phyloP scores from a whole-genome alignment of 768 basidiomycete species.

The Austroboletus festivus region DNA sequence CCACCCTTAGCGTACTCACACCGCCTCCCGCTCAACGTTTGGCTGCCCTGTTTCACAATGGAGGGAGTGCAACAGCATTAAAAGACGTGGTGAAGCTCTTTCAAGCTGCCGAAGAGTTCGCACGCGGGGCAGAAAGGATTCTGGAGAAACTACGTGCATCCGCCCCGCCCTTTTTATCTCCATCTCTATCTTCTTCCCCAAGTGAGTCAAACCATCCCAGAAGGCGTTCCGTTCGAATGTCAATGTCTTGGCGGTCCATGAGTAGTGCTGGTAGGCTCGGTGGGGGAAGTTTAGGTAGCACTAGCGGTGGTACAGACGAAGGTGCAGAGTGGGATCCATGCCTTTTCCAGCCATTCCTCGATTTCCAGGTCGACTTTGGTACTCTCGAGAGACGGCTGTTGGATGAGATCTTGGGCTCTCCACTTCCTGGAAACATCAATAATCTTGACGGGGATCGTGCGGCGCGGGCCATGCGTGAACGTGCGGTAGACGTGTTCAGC shows the following conservation, averaged over 20 bases:
- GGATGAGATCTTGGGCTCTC: constrained; percentile 51
- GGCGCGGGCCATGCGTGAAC: constrained; percentile 70
- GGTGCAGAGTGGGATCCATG: constrained; percentile 80
- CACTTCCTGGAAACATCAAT: constrained; percentile 32
- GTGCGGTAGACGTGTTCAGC: constrained; percentile 69
- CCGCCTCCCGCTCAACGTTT: constrained; percentile 84
- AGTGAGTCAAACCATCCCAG: constrained; percentile 36
- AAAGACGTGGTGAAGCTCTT: constrained; percentile 68
- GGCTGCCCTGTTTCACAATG: constrained; percentile 59
- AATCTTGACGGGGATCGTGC: constrained; percentile 37
- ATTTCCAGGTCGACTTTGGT: constrained; percentile 84
- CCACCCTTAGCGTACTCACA: constrained; percentile 72
- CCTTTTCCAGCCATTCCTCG: constrained; percentile 91
- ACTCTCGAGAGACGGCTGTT: constrained; percentile 72
- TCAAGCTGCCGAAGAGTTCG: constrained; percentile 81
- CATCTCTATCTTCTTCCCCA: constrained; percentile 22
- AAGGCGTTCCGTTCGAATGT: constrained; percentile 60
- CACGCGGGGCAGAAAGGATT: constrained; percentile 64
- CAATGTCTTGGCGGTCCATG: constrained; percentile 56
- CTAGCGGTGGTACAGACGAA: constrained; percentile 13
- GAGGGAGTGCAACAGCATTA: constrained; percentile 56
- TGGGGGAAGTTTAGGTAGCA: constrained; percentile 8
- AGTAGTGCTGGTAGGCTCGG: constrained; percentile 18
- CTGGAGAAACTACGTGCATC: constrained; percentile 67
- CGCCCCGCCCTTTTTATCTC: constrained; percentile 13